Evolutionary conservation across 1,284 basidiomycete species (phyloP).

Genomic region (Tilletia walkeri): DNA sequence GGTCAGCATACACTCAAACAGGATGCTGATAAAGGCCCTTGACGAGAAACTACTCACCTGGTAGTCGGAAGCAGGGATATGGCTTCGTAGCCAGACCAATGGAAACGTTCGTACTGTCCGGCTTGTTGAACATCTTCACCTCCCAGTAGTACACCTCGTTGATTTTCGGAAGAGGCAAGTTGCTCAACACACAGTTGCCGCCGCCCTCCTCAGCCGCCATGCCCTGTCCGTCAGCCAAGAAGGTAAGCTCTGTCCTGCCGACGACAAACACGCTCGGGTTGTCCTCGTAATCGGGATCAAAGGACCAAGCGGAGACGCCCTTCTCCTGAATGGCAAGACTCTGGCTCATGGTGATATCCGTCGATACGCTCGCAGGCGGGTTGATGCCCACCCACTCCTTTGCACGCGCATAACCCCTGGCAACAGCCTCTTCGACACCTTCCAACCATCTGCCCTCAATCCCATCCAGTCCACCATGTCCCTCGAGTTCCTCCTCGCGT

Average conservation of each 20-base stretch:
- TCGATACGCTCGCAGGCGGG: constrained; percentile 39
- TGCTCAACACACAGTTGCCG: constrained; percentile 52
- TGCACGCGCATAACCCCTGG: constrained; percentile 75
- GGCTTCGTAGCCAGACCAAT: constrained; percentile 54
- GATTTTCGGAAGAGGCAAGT: constrained; percentile 53
- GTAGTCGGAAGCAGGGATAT: constrained; percentile 51
- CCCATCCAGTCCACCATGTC: constrained; percentile 85
- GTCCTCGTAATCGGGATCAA: constrained; percentile 54
- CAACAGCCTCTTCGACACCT: constrained; percentile 67
- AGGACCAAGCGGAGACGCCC: constrained; percentile 54
- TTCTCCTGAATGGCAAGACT: constrained; percentile 55
- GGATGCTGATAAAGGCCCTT: not conserved
- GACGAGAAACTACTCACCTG: constrained; percentile 15
- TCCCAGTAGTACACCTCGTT: constrained; percentile 57
- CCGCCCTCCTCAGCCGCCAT: constrained; percentile 55
- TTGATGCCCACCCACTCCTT: constrained; percentile 67
- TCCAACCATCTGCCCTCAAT: constrained; percentile 93
- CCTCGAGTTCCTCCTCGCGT: constrained; percentile 68
- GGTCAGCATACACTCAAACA: not conserved
- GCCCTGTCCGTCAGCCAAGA: constrained; percentile 52
- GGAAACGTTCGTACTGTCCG: constrained; percentile 45
- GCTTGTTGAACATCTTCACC: constrained; percentile 56
- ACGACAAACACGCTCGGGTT: constrained; percentile 53
- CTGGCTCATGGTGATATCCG: constrained; percentile 55
- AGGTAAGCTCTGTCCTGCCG: constrained; percentile 53